Base-by-base conservation (phyloP, 257 asterid genomes). In the Primulina huaijiensis region DNA sequence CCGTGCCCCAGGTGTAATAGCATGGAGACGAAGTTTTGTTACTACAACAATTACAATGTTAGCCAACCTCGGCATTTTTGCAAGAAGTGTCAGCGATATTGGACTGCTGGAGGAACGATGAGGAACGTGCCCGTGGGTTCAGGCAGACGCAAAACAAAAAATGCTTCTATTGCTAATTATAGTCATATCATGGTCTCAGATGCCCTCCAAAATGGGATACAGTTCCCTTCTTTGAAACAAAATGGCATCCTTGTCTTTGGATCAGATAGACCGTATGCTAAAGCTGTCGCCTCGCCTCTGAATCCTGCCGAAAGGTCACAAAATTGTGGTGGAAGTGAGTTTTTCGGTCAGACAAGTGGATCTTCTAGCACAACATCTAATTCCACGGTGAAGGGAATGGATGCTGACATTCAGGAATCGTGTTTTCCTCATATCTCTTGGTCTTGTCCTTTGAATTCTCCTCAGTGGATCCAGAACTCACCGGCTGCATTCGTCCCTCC, bases 91-190 rank as follows among this genome's bases (percentile, higher is more conserved):
- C 98, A 90, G 56, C 72, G 98, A 20, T 92, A 90, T 72, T 92
- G 98, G 98, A 92, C 98, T 0, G 87, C 93, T 19, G 98, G 98
- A 0, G 98, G 98, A 14, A 80, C 94, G 0, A 90, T 85, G 96
- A 77, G 98, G 9, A 90, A 84, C 70, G 95, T 92, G 40, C 88
- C 97, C 0, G 91, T 90, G 1, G 98, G 98, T 7, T 86, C 98
- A 7, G 98, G 98, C 3, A 87, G 98, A 0, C 88, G 98, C 16
- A 92, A 92, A 72, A 87, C 74, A 64, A 92, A 90, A n/a, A 73
- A 35, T 19, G 25, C 69, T 6, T 64, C 75, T 7, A 17, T 79
- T 1, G 72, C 88, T 0, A 73, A 55, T 66, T 84, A 74, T 66
- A 79, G 62, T 2, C 84, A 74, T 2, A 60, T 81, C n/a, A 75